Percentiles rank a stretch among this genome's conserved stretches.
Conservation (phyloP, 2,329 filamentous ascomycete genomes). For the Periconia sp. region DNA sequence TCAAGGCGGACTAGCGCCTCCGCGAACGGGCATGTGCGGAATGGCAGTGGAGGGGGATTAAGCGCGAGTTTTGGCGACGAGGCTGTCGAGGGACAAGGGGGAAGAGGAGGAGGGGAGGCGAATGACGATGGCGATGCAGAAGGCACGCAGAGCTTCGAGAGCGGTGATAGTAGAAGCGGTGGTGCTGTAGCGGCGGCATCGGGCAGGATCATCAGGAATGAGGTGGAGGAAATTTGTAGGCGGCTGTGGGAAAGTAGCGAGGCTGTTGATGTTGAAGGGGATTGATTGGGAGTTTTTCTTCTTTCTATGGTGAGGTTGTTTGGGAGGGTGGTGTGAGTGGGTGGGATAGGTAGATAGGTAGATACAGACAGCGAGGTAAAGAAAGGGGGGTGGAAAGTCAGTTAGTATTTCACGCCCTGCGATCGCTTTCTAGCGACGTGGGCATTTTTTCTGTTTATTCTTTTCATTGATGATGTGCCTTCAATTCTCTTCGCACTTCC, state of each 20-base stretch:
- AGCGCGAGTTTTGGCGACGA: conserved; percentile 38
- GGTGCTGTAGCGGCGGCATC: no score
- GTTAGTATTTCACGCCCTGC: no score
- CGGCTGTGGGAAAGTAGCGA: conserved; percentile 44
- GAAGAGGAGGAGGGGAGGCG: conserved; percentile 30
- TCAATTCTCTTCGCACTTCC: no score
- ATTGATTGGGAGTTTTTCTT: conserved; percentile 21
- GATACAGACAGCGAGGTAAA: no score
- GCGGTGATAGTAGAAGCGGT: conserved; percentile 20
- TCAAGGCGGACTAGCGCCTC: no score
- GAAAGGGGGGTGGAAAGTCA: no score
- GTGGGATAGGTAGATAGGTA: no score
- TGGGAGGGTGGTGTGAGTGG: no score
- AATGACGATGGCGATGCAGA: conserved; percentile 25
- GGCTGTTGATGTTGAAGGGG: conserved; percentile 37
- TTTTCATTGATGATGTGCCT: no score
- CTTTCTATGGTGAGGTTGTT: no score
- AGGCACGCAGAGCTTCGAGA: conserved; percentile 32
- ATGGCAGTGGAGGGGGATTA: conserved; percentile 24
- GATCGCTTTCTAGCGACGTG: no score
- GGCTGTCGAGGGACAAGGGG: conserved; percentile 29
- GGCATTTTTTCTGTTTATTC: no score
- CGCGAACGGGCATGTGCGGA: neutral
- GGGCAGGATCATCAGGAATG: conserved; percentile 21
- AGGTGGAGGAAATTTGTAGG: conserved; percentile 44